Percentiles rank a stretch among this genome's conserved stretches.
These are phyloP conservation scores for Lanmaoa rubissima DNA, from an alignment of 768 basidiomycete species.

Conservation along the genomic window DNA sequence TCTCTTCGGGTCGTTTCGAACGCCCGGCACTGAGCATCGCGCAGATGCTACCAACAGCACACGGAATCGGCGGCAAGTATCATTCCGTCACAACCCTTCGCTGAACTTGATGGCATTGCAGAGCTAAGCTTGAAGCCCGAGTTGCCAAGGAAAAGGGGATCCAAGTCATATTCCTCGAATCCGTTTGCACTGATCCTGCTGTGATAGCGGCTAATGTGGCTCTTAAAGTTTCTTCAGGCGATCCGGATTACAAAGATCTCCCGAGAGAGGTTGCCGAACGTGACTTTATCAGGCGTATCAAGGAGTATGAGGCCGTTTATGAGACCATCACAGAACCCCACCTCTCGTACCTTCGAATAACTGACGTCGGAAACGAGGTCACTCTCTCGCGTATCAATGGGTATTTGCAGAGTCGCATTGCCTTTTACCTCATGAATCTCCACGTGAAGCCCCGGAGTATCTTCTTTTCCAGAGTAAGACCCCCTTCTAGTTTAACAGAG, in stretches of 20 bases:
- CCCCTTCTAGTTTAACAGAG: neutral
- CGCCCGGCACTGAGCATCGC: neutral
- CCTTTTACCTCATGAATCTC: conserved; percentile 97
- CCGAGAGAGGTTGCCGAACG: conserved; percentile 79
- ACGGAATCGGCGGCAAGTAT: conserved; percentile 59
- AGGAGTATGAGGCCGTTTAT: conserved; percentile 92
- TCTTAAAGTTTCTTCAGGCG: conserved; percentile 92
- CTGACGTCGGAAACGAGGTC: conserved; percentile 90
- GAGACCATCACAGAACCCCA: conserved; percentile 92
- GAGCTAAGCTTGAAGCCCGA: conserved; percentile 81
- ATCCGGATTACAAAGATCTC: conserved; percentile 95
- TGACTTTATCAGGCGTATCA: conserved; percentile 91
- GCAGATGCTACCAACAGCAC: conserved; percentile 97
- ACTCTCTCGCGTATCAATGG: conserved; percentile 86
- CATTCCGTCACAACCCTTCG: neutral
- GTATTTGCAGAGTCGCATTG: conserved; percentile 94
- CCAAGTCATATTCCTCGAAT: conserved; percentile 90
- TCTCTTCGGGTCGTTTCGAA: neutral
- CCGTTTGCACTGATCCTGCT: conserved; percentile 88
- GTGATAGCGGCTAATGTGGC: conserved; percentile 96
- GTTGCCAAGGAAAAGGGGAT: conserved; percentile 86
- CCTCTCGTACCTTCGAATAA: conserved; percentile 87
- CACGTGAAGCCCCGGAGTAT: conserved; percentile 97
- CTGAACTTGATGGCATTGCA: conserved; percentile 28
- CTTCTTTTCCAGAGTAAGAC: conserved; percentile 88